Conservation (phyloP, 805 yeast genomes). For the Monosporozyma solicola region DNA sequence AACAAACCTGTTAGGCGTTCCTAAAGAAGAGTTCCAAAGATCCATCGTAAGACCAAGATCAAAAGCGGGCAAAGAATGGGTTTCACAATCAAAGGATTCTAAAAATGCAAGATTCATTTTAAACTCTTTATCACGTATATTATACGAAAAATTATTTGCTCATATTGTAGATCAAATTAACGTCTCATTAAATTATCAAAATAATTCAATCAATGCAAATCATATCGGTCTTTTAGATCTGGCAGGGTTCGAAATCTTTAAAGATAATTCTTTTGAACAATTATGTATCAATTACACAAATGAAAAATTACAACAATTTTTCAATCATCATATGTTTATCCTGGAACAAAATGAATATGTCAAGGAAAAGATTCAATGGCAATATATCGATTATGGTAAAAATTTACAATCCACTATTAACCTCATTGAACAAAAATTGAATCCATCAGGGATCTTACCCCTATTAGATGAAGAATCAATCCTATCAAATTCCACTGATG, state of each 20-base stretch:
- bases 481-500: constrained; percentile 82
- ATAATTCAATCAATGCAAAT: constrained; percentile 34
- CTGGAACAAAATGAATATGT: constrained; percentile 94
- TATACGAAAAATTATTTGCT: constrained; percentile 79
- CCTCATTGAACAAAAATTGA: constrained; percentile 60
- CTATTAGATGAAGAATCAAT: constrained; percentile 91
- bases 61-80: constrained; percentile 83
- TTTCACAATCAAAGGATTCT: constrained; percentile 69
- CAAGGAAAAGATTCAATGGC: constrained; percentile 91
- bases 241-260: constrained; percentile 95
- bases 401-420: constrained; percentile 93
- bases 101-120: constrained; percentile 70
- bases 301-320: constrained; percentile 95
- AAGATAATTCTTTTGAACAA: constrained; percentile 90
- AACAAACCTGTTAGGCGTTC: constrained; percentile 57
- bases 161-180: constrained; percentile 71
- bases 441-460: constrained; percentile 75
- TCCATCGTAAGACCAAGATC: constrained; percentile 71
- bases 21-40: constrained; percentile 40
- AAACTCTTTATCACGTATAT: constrained; percentile 79
- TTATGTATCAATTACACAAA: constrained; percentile 95
- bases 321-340: constrained; percentile 95
- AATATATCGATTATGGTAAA: constrained; percentile 89
- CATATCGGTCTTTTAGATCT: constrained; percentile 95
- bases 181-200: constrained; percentile 42